These are phyloP conservation scores for Pichia sp. DNA, from an alignment of 1,139 yeast genomes.

Conservation along the genomic window DNA sequence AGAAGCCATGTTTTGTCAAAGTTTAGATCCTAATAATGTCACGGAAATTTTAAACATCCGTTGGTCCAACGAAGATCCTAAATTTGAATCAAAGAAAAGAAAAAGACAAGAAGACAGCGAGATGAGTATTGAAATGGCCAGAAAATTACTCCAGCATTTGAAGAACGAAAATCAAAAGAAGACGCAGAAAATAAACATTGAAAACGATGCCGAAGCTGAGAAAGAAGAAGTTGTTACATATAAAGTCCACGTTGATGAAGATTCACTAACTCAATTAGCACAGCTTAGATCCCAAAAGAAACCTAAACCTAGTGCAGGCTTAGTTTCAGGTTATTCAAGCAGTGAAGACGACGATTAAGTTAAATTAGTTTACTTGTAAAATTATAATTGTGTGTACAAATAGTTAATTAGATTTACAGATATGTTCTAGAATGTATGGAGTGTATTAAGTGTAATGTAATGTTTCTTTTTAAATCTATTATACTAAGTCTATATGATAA, in stretches of 20 bases:
- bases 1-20: constrained; percentile 88
- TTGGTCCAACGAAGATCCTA: constrained; percentile 93
- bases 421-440: too few relatives aligned
- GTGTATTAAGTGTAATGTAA: too few relatives aligned
- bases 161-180: constrained; percentile 14
- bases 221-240: not conserved
- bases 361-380: too few relatives aligned
- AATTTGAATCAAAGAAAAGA: constrained; percentile 60
- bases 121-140: constrained; percentile 30
- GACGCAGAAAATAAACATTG: not conserved
- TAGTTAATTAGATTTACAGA: too few relatives aligned
- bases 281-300: not conserved
- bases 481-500: not conserved
- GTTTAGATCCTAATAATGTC: constrained; percentile 48
- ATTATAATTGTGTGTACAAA: too few relatives aligned
- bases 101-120: constrained; percentile 33
- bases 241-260: not conserved
- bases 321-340: constrained; percentile 11
- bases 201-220: not conserved
- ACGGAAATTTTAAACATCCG: constrained; percentile 59
- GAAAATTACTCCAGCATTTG: constrained; percentile 21
- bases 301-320: not conserved
- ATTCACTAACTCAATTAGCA: not conserved
- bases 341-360: constrained; percentile 10
- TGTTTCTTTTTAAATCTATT: not conserved